A percentile compares a stretch with the other conserved stretches of the same genome.
Conservation (phyloP, 139 green algal genomes). For the Chlorella sp. region DNA sequence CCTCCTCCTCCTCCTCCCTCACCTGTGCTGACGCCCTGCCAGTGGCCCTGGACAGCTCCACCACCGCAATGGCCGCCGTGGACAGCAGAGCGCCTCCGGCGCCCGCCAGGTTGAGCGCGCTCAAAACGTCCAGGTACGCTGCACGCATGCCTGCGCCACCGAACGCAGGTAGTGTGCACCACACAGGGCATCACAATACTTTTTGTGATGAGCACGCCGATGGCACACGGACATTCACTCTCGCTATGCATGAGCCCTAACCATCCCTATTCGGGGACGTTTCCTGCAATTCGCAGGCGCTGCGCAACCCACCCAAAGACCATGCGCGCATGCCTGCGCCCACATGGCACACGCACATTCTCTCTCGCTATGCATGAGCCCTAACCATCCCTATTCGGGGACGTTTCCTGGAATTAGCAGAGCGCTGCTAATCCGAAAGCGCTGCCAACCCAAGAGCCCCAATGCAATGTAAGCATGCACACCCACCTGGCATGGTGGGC, state of each 20-base stretch:
- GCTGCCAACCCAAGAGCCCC: too few relatives aligned
- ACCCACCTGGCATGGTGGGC: constrained; percentile 7
- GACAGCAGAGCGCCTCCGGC: not conserved
- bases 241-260: not conserved
- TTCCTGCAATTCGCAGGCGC: too few relatives aligned
- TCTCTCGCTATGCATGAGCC: not conserved
- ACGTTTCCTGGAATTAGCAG: too few relatives aligned
- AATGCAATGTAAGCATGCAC: too few relatives aligned
- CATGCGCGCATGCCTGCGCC: too few relatives aligned
- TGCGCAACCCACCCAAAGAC: too few relatives aligned
- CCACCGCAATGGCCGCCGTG: not conserved
- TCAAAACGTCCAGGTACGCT: constrained; percentile 3
- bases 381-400: not conserved
- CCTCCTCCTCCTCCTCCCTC: too few relatives aligned
- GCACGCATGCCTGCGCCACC: not conserved
- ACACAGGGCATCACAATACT: not conserved
- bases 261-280: not conserved
- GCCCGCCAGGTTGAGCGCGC: constrained; percentile 8
- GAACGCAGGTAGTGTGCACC: too few relatives aligned
- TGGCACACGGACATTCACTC: not conserved
- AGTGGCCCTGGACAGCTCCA: constrained; percentile 4
- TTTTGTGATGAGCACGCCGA: not conserved
- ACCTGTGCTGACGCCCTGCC: not conserved
- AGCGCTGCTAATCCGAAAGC: too few relatives aligned
- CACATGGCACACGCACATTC: not conserved